Evolutionary conservation across 257 asterid genomes (phyloP), one percentile per base, ranked within the genome.

Genomic region (Penstemon eatonii): DNA sequence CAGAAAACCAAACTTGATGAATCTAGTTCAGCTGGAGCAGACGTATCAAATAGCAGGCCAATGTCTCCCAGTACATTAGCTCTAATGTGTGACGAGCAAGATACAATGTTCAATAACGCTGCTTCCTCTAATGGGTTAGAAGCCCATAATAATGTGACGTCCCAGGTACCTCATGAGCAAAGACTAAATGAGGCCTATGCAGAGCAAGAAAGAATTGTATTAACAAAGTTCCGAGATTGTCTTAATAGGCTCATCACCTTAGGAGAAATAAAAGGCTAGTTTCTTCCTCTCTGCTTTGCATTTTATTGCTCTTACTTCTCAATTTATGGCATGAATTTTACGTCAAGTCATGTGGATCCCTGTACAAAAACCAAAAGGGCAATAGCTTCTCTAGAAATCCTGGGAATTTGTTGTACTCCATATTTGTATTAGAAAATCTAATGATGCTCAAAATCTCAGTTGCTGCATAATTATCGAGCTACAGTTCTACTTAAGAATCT

Each of bases 61-160:
- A 81, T 84, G 94, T 94, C 99, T 62, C 99, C 97, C 10, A 91
- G 95, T 75, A 94, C 97, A 18, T 80, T 91, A 79, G 99, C 99
- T 67, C 83, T 94, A 71, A 89, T 94, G 97, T 94, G 99, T 37
- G 96, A 94, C 45, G 99, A 94, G 78, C 85, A 81, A 76, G 96
- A 88, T 69, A 70, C 92, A 5, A 78, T 89, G 86, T 92, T 90
- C 75, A 42, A 85, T 71, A 44, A 85, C 49, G 73, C 71, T 75
- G 70, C 83, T 85, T 75, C 92, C 68, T 66, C 84, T 6, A 81
- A 83, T 81, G 85, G 84, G 19, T 68, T 78, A 55, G 79, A 42
- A 52, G 83, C 71, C 68, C 82, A 78, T 56, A 71, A 65, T 63
- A 79, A 71, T 60, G 71, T 63, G 19, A 71, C 86, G 49, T 81